A percentile compares a stretch with the other conserved stretches of the same genome.
Conservation (phyloP, 345 rosid species). For the Populus nigra region DNA sequence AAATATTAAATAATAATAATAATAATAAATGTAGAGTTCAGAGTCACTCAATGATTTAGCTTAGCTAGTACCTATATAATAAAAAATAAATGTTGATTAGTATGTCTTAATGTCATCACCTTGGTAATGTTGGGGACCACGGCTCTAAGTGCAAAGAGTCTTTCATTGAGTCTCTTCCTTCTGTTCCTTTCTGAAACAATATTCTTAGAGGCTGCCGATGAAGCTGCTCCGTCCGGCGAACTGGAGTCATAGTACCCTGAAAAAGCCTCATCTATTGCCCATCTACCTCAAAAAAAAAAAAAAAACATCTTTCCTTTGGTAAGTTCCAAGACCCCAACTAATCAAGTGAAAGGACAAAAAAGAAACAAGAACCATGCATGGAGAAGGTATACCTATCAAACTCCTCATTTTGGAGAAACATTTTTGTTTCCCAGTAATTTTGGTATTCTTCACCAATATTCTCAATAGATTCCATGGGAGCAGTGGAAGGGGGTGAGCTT, state of each 20-base stretch:
- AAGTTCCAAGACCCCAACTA: not conserved
- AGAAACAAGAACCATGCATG: not conserved
- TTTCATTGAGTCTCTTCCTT: conserved; percentile 83
- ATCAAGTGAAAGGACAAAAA: not conserved
- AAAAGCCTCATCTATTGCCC: conserved; percentile 28
- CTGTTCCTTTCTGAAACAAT: conserved; percentile 86
- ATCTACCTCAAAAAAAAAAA: conserved; percentile 8
- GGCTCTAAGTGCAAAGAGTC: conserved; percentile 82
- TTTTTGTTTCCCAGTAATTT: conserved; percentile 60
- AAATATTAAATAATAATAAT: not conserved
- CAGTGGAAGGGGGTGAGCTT: not conserved
- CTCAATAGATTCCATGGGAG: conserved; percentile 28
- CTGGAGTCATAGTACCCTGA: conserved; percentile 75
- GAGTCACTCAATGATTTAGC: not conserved
- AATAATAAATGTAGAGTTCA: not conserved
- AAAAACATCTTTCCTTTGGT: not conserved
- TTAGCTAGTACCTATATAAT: not conserved
- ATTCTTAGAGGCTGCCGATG: conserved; percentile 79
- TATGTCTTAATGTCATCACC: conserved; percentile 28
- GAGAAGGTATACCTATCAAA: conserved; percentile 27
- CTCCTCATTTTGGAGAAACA: conserved; percentile 59
- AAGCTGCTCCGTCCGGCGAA: conserved; percentile 84
- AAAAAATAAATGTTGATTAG: not conserved
- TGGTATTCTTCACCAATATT: conserved; percentile 50
- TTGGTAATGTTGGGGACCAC: conserved; percentile 95